Percentiles rank a stretch among this genome's conserved stretches.
Conservation (phyloP, 495 filamentous ascomycete species). For the Lindgomyces ingoldianus region DNA sequence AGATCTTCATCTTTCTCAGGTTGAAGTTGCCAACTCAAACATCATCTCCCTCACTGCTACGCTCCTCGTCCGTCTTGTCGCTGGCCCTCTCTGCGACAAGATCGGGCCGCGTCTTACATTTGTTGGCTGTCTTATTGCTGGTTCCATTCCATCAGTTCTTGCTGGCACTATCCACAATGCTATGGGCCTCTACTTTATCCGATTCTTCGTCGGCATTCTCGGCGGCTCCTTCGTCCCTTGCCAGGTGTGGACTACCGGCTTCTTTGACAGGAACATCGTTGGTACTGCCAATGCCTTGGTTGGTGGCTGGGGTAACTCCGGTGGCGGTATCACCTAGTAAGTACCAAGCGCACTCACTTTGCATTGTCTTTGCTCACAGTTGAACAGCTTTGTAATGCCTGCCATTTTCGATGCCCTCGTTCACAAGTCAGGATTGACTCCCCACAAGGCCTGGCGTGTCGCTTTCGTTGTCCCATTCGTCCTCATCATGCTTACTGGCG, state of each 20-base stretch:
- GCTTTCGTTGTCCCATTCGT: conserved; percentile 82
- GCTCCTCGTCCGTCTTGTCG: conserved; percentile 74
- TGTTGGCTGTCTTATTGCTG: conserved; percentile 35
- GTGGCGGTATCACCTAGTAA: conserved; percentile 75
- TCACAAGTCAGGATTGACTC: conserved; percentile 53
- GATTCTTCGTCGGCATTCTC: conserved; percentile 93
- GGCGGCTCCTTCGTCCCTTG: conserved; percentile 91
- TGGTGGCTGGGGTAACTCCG: conserved; percentile 85
- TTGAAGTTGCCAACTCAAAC: conserved; percentile 85
- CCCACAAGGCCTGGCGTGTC: conserved; percentile 79
- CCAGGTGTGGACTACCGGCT: conserved; percentile 93
- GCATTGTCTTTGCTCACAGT: background rate
- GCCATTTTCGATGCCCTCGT: conserved; percentile 86
- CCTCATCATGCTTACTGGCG: conserved; percentile 64
- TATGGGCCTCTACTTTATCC: conserved; percentile 70
- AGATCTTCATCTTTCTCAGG: conserved; percentile 70
- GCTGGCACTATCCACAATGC: conserved; percentile 62
- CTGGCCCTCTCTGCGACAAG: conserved; percentile 81
- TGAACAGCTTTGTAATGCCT: conserved; percentile 78
- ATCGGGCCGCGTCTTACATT: conserved; percentile 84
- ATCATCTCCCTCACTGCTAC: conserved; percentile 85
- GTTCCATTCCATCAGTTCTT: conserved; percentile 6
- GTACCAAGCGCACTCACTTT: background rate
- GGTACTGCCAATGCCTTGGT: conserved; percentile 87
- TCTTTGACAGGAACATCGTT: conserved; percentile 94